Evolutionary conservation across 2,329 filamentous ascomycete species (phyloP).

Genomic region (Claviceps fusiformis): DNA sequence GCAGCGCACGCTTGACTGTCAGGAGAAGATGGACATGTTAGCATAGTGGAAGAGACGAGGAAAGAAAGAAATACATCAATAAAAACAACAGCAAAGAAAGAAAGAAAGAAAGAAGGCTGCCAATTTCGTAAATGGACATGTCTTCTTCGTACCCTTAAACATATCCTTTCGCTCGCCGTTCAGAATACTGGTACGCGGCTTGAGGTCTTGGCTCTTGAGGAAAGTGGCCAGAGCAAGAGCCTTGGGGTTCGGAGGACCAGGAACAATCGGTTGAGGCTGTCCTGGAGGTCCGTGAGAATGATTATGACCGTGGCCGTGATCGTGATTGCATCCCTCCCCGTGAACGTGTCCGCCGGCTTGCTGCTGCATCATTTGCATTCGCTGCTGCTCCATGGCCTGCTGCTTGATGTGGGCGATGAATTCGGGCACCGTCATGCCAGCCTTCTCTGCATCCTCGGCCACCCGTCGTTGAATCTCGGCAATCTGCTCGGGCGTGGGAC

Average conservation of each 20-base stretch:
- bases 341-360: constrained; percentile 8
- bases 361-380: constrained; percentile 30
- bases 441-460: constrained; percentile 67
- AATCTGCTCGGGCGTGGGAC: constrained; percentile 73
- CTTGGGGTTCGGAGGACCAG: constrained; percentile 75
- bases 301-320: constrained; percentile 15
- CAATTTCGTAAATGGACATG: too few species aligned
- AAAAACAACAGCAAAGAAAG: too few species aligned
- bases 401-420: constrained; percentile 60
- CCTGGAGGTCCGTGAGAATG: constrained; percentile 20
- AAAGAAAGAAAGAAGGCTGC: too few species aligned
- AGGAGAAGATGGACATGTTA: background rate
- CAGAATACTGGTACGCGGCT: constrained; percentile 80
- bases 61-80: background rate
- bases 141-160: constrained; percentile 60
- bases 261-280: constrained; percentile 53
- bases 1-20: constrained; percentile 86
- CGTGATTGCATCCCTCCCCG: constrained; percentile 13
- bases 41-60: background rate
- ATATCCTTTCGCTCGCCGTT: constrained; percentile 96
- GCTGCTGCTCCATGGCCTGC: constrained; percentile 37
- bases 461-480: constrained; percentile 71
- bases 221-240: constrained; percentile 84
- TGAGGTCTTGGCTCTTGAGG: constrained; percentile 69
- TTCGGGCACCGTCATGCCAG: constrained; percentile 72